Evolutionary conservation across 257 asterid genomes (phyloP), one percentile per base, ranked within the genome.

Genomic region (Primulina eburnea): DNA sequence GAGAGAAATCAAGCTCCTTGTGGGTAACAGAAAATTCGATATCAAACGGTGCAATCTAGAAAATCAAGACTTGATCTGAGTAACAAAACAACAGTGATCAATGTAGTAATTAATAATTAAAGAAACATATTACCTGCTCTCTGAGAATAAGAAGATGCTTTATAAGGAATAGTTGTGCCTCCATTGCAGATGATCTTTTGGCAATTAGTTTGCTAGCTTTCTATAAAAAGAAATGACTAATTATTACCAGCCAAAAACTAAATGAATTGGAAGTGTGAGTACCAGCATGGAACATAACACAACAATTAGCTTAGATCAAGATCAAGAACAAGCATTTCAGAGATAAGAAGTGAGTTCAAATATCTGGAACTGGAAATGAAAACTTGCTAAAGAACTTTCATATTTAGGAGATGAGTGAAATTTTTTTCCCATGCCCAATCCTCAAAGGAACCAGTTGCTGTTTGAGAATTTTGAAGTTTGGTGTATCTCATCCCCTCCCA

Each of bases 1-100:
- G 97, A 32, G 99, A 91, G 90, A 94, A 94, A 82, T 94, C 99
- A 75, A 94, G 99, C 86, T 94, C 99, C 86, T 91, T 94, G 82
- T 94, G 94, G 7, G 97, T 94, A 70, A 86, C 97, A 47, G 99
- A 94, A 82, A 94, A 94, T 82, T 91, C 99, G 8, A 94, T 91
- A 69, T 94, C 99, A 73, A 94, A 94, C 72, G 97, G 99, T 43
- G 97, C 97, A 84, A 94, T 94, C 99, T 94, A 96, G 76, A 86
- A 76, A 65, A 64, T 29, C 60, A 60, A 70, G 33, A 53, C 73
- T 70, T 56, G 26, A 57, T 52, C 60, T 86, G 53, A 85, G 87
- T 59, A 72, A 61, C 65, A 59, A 10, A 72, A 61, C 60, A 74
- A 67, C 53, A 67, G 40, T 8, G 4, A 57, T 20, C 52, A 38